phyloP scores from a whole-genome alignment of 1,139 yeast genomes.

The Yamadazyma jaroonii region DNA sequence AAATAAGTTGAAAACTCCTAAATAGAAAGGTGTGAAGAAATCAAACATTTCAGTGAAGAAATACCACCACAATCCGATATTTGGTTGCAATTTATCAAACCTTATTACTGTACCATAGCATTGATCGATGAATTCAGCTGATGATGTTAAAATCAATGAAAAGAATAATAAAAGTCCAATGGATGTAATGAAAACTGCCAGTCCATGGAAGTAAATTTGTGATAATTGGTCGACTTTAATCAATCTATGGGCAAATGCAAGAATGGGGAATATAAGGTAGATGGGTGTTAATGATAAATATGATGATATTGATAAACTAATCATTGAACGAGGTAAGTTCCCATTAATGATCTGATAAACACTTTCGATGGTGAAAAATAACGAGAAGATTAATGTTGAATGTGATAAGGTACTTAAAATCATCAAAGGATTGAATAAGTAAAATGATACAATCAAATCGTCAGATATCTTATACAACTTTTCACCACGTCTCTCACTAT shows the following conservation, averaged over 20 bases:
- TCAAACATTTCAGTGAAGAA: conserved; percentile 94
- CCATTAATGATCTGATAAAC: conserved; percentile 45
- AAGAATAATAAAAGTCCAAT: conserved; percentile 32
- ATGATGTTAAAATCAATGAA: conserved; percentile 32
- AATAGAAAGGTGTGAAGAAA: conserved; percentile 79
- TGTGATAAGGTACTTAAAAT: conserved; percentile 66
- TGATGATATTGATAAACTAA: conserved; percentile 59
- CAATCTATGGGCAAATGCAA: conserved; percentile 32
- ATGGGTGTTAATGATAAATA: conserved; percentile 64
- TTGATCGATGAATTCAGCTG: conserved; percentile 49
- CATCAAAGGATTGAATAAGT: conserved; percentile 77
- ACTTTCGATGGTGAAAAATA: conserved; percentile 53
- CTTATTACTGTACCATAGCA: conserved; percentile 62
- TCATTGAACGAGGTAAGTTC: conserved; percentile 44
- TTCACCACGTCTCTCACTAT: conserved; percentile 17
- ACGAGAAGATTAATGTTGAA: conserved; percentile 62
- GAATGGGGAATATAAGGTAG: conserved; percentile 55
- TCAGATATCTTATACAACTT: conserved; percentile 27
- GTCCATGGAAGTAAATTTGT: conserved; percentile 22
- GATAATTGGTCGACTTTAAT: conserved; percentile 10
- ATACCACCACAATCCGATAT: conserved; percentile 98
- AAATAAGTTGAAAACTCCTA: conserved; percentile 79
- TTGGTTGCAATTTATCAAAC: conserved; percentile 73
- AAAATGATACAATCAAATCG: conserved; percentile 56
- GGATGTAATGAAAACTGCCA: conserved; percentile 23